A percentile compares a stretch with the other conserved stretches of the same genome.
Evolutionary conservation across 2,329 filamentous ascomycete species (phyloP).

Genomic region (Apiospora kogelbergensis): DNA sequence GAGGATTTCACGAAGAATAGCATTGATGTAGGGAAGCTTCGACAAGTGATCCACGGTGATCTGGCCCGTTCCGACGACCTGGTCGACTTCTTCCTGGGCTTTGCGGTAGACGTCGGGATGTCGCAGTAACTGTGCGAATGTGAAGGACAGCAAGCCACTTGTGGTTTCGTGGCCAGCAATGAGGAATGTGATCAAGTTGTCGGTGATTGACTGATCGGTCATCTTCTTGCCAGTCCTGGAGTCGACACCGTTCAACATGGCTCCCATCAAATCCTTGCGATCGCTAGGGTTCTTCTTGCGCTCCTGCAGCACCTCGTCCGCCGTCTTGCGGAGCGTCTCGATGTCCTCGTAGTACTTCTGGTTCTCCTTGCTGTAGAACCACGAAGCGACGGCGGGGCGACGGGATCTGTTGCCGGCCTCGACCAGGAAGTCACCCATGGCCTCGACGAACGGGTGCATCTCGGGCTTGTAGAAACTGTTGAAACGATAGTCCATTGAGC

Average conservation of each 20-base stretch:
- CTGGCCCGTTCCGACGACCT: slow-evolving; percentile 44
- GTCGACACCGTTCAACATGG: slow-evolving; percentile 69
- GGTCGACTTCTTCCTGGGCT: slow-evolving; percentile 53
- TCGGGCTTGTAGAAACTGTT: slow-evolving; percentile 70
- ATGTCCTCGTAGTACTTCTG: slow-evolving; percentile 56
- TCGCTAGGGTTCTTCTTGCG: slow-evolving; percentile 53
- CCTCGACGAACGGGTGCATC: slow-evolving; percentile 67
- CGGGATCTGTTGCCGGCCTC: slow-evolving; percentile 53
- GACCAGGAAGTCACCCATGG: slow-evolving; percentile 64
- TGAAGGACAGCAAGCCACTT: slow-evolving; percentile 49
- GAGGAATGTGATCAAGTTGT: slow-evolving; percentile 59
- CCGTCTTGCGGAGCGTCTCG: slow-evolving; percentile 51
- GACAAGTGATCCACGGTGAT: slow-evolving; percentile 47
- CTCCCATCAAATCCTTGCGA: slow-evolving; percentile 66
- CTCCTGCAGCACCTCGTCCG: slow-evolving; percentile 59
- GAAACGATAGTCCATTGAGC: slow-evolving; percentile 55
- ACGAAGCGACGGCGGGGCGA: slow-evolving; percentile 46
- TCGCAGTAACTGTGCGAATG: slow-evolving; percentile 49
- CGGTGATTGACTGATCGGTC: slow-evolving; percentile 60
- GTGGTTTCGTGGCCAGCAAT: slow-evolving; percentile 54
- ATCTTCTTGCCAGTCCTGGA: slow-evolving; percentile 66
- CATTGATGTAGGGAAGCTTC: slow-evolving; percentile 53
- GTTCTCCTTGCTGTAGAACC: slow-evolving; percentile 49
- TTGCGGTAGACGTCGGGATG: slow-evolving; percentile 46
- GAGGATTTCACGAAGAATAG: slow-evolving; percentile 52